These are phyloP conservation scores for Monosporozyma aerobia DNA, from an alignment of 805 yeast genomes.

Conservation along the genomic window DNA sequence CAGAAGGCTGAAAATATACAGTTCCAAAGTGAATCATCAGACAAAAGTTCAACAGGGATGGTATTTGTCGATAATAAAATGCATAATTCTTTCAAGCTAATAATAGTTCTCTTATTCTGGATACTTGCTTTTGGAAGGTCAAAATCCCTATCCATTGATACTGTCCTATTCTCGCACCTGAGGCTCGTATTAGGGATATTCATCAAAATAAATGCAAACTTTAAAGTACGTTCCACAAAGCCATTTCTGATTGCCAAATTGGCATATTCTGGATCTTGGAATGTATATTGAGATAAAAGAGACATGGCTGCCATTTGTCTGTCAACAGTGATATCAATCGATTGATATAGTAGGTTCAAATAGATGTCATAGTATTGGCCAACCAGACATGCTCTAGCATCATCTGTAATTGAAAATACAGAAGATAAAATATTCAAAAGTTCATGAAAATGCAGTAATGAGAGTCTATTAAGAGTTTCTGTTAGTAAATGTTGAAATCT, in stretches of 20 bases:
- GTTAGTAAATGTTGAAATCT: constrained; percentile 33
- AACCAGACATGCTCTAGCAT: constrained; percentile 45
- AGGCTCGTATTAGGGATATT: constrained; percentile 23
- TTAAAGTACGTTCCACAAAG: constrained; percentile 23
- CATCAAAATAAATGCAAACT: constrained; percentile 24
- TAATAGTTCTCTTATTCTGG: constrained; percentile 24
- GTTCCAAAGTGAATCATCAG: constrained; percentile 10
- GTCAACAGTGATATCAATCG: constrained; percentile 22
- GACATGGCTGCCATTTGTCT: constrained; percentile 21
- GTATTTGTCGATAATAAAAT: constrained; percentile 66
- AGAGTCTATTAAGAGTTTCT: constrained; percentile 13
- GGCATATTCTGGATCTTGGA: constrained; percentile 24
- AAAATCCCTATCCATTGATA: constrained; percentile 18
- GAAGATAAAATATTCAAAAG: constrained; percentile 17
- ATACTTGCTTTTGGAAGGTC: constrained; percentile 23
- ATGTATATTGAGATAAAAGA: constrained; percentile 24
- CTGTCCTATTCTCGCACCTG: constrained; percentile 13
- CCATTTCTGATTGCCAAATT: constrained; percentile 21
- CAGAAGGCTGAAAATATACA: constrained; percentile 21
- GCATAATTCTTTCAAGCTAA: constrained; percentile 43
- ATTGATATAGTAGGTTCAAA: constrained; percentile 37
- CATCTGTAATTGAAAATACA: constrained; percentile 27
- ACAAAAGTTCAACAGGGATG: constrained; percentile 34
- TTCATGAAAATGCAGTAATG: constrained; percentile 13
- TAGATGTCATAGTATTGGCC: constrained; percentile 75